Base-by-base conservation (phyloP, 306 rosid species). In the Citrullus amarus region DNA sequence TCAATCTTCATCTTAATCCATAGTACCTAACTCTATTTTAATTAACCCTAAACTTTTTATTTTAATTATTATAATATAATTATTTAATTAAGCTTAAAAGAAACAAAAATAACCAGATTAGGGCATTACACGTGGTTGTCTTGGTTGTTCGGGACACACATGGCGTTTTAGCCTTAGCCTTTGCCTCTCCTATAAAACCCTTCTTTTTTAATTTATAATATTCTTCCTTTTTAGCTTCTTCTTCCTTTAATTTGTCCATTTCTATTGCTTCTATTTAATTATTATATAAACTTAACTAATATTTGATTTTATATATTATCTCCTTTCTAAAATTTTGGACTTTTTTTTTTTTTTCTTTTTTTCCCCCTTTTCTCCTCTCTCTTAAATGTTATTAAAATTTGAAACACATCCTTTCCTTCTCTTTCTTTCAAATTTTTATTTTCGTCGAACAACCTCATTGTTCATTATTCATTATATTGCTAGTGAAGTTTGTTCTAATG, bases 1-100 rank as follows among this genome's bases (percentile, higher is more conserved):
- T 59, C 56, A 50, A 72, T 78, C 34, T 51, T 79, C 63, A 79
- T 43, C 57, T 17, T 65, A 56, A 74, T 74, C 78, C 63, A 51
- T 34, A 78, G 8, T 44, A 65, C 61, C 80, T 74, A 65, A 65
- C 60, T 39, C 18, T 55, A 2, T 7, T 53, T 53, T 44, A 8
- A 71, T 60, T 62, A 63, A 78, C 25, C 18, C 76, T 6, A 53
- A 53, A 53, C 8, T 53, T 53, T 53, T 15, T 53, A 0, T 25
- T 25, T 25, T 25, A 25, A 25, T 32, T 2, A 53, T 1, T 48
- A 16, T 53, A 16, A 51, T 51, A 13, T 50, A 50, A 50, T 50
- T 50, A 44, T 9, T 44, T 9, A 72, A 53, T 51, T 51, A 74
- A 50, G 76, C 75, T 77, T 79, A 81, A 66, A 66, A 53, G 7